Evolutionary conservation across 805 yeast species (phyloP).

Genomic region (Teunomyces tritomae): DNA sequence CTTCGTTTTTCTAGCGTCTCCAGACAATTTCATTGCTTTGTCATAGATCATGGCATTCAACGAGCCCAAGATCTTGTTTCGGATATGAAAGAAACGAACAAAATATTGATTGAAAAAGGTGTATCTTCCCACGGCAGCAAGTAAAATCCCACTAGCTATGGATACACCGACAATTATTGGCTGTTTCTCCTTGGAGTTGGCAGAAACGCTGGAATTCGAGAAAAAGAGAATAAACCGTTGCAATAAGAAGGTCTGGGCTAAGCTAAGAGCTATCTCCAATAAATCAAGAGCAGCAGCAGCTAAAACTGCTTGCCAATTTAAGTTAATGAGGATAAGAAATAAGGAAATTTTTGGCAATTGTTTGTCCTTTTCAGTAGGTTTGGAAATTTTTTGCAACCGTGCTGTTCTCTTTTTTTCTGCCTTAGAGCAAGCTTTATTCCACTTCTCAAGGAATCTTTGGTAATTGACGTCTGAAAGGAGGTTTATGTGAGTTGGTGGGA

Average conservation of each 20-base stretch:
- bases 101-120: slow-evolving; percentile 18
- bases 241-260: slow-evolving; percentile 10
- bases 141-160: slow-evolving; percentile 11
- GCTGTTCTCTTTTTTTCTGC: slow-evolving; percentile 3
- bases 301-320: slow-evolving; percentile 1
- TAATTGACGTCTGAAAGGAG: slow-evolving; percentile 1
- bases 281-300: not conserved
- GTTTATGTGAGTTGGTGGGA: slow-evolving; percentile 9
- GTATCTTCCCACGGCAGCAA: slow-evolving; percentile 10
- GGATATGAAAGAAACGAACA: slow-evolving; percentile 12
- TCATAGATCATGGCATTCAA: slow-evolving; percentile 66
- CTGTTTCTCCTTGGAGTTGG: slow-evolving; percentile 4
- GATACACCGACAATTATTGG: slow-evolving; percentile 16
- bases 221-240: slow-evolving; percentile 15
- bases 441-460: not conserved
- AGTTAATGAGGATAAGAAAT: slow-evolving; percentile 5
- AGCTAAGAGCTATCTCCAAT: slow-evolving; percentile 18
- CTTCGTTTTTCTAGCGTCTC: slow-evolving; percentile 55
- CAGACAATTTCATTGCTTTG: slow-evolving; percentile 68
- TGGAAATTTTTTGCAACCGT: not conserved
- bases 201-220: slow-evolving; percentile 1
- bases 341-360: slow-evolving; percentile 5
- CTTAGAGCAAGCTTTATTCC: not conserved
- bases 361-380: slow-evolving; percentile 4
- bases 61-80: slow-evolving; percentile 41